Evolutionary conservation across 2,329 filamentous ascomycete genomes (phyloP).

Genomic region (Epichloe sylvatica): DNA sequence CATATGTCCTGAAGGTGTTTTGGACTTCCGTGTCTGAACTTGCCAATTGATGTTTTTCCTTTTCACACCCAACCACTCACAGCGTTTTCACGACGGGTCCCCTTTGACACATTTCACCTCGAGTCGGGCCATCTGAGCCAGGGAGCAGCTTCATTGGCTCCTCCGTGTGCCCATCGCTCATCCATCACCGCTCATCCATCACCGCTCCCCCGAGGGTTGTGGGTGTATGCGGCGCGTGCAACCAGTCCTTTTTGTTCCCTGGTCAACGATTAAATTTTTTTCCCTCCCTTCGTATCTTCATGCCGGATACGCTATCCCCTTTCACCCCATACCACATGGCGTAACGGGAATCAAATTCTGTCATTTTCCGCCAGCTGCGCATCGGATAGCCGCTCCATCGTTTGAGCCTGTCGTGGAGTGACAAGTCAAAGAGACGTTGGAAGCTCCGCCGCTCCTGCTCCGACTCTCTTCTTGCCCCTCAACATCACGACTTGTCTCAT

Average conservation of each 20-base stretch:
- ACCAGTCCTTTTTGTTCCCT: neutral
- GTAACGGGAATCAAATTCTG: neutral
- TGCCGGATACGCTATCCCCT: neutral
- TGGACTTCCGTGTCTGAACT: neutral
- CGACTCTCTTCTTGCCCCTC: neutral
- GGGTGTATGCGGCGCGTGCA: constrained; percentile 1
- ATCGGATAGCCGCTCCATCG: neutral
- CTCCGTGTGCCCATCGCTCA: constrained; percentile 2
- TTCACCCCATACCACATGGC: neutral
- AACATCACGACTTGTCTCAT: neutral
- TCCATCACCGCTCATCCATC: no score
- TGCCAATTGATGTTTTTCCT: neutral
- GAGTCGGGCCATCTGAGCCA: constrained; percentile 7
- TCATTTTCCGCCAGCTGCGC: neutral
- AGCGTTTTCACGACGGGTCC: neutral
- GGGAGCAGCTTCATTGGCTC: constrained; percentile 8
- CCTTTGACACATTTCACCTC: constrained; percentile 5
- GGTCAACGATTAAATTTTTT: neutral
- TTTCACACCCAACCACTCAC: neutral
- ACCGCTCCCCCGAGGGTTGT: constrained; percentile 4
- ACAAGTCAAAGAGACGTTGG: neutral
- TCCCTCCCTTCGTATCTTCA: neutral
- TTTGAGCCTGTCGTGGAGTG: neutral
- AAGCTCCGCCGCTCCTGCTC: neutral
- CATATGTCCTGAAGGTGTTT: no score